Evolutionary conservation across 306 rosid species (phyloP).

Genomic region (Abrus pulchellus): DNA sequence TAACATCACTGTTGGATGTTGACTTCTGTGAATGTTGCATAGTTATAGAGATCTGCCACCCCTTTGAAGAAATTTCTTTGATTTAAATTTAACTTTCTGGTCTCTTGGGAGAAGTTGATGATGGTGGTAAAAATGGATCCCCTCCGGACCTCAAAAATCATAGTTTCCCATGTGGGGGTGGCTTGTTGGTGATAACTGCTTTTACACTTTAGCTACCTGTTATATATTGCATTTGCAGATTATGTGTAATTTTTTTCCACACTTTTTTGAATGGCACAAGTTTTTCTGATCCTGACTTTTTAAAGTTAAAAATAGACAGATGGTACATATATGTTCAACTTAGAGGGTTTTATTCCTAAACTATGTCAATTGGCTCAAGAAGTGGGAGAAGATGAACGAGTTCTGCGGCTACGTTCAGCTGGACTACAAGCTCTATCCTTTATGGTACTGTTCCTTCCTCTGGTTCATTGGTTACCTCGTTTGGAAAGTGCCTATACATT

Average conservation of each 20-base stretch:
- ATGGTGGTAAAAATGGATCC: conserved; percentile 32
- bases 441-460: conserved; percentile 67
- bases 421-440: conserved; percentile 82
- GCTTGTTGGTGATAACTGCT: conserved; percentile 31
- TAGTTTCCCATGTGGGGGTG: neutral
- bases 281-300: conserved; percentile 57
- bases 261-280: conserved; percentile 1
- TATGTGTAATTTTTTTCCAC: neutral
- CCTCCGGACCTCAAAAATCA: neutral
- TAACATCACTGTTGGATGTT: conserved; percentile 36
- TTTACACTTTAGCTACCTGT: conserved; percentile 19
- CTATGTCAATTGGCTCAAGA: conserved; percentile 92
- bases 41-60: conserved; percentile 35
- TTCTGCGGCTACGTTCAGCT: conserved; percentile 73
- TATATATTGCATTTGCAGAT: conserved; percentile 36
- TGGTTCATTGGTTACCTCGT: conserved; percentile 31
- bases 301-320: conserved; percentile 75
- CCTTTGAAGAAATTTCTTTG: conserved; percentile 30
- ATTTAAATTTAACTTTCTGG: conserved; percentile 28
- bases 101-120: conserved; percentile 37
- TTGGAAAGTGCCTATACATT: conserved; percentile 28
- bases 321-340: conserved; percentile 86
- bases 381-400: conserved; percentile 73
- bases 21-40: conserved; percentile 39
- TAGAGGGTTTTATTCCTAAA: conserved; percentile 91